phyloP scores from a whole-genome alignment of 306 rosid species.

The Lablab purpureus region DNA sequence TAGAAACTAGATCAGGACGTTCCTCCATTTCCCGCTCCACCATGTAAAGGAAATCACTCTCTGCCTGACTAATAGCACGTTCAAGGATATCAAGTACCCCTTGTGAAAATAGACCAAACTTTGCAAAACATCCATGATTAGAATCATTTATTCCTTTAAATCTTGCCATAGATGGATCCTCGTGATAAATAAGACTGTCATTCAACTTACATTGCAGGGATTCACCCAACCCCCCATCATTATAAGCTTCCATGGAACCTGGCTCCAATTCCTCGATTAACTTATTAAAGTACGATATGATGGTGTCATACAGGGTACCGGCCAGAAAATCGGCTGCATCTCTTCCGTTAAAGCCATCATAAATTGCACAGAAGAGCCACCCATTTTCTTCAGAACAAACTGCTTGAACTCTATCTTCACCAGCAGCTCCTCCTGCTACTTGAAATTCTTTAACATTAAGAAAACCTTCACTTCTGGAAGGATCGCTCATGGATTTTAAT shows the following conservation, averaged over 20 bases:
- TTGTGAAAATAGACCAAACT: conserved; percentile 57
- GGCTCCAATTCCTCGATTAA: conserved; percentile 65
- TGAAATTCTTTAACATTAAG: conserved; percentile 84
- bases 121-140: conserved; percentile 37
- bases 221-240: conserved; percentile 47
- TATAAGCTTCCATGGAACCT: conserved; percentile 47
- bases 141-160: conserved; percentile 36
- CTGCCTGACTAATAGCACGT: conserved; percentile 77
- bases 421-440: conserved; percentile 99
- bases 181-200: conserved; percentile 38
- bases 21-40: conserved; percentile 98
- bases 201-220: conserved; percentile 49
- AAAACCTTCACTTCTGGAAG: conserved; percentile 76
- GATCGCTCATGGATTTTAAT: conserved; percentile 62
- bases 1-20: conserved; percentile 93
- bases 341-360: conserved; percentile 97
- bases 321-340: conserved; percentile 99
- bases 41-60: conserved; percentile 92
- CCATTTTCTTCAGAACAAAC: conserved; percentile 98
- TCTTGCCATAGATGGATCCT: conserved; percentile 46
- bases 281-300: conserved; percentile 66
- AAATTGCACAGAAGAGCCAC: conserved; percentile 97
- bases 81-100: conserved; percentile 79
- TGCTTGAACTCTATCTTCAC: conserved; percentile 99
- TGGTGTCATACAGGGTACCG: conserved; percentile 90